Percentiles rank a stretch among this genome's conserved stretches.
phyloP scores from a whole-genome alignment of 352 stramenopile species.

The Saprolegnia parasitica region DNA sequence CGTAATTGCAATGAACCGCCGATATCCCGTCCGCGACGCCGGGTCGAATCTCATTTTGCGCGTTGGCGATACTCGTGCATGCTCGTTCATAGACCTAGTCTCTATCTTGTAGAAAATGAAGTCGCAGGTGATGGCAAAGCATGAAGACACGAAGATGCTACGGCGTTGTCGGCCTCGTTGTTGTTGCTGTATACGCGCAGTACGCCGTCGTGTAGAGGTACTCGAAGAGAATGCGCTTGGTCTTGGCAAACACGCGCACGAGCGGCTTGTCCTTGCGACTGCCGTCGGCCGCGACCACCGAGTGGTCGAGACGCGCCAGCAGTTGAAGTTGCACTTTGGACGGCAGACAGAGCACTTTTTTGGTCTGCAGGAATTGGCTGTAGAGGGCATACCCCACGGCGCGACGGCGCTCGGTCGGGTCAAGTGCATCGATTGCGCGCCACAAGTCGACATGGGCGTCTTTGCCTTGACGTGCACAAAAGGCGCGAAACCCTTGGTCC shows the following conservation, averaged over 20 bases:
- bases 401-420: neutral
- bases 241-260: neutral
- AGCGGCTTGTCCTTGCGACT: neutral
- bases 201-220: neutral
- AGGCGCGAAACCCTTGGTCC: neutral
- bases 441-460: neutral
- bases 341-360: slow-evolving; percentile 3
- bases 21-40: neutral
- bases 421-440: neutral
- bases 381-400: neutral
- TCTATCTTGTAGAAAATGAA: no score
- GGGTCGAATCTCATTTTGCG: no score
- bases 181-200: neutral
- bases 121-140: no score
- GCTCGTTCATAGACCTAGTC: no score
- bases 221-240: slow-evolving; percentile 7
- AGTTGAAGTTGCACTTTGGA: neutral
- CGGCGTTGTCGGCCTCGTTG: no score
- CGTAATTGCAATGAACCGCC: neutral
- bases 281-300: neutral
- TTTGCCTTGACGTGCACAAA: neutral
- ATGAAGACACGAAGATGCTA: no score
- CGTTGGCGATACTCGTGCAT: no score
- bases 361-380: neutral
- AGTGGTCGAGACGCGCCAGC: neutral